Percentiles rank a stretch among this genome's conserved stretches.
These are phyloP conservation scores for Shiraia sp. DNA, from an alignment of 2,329 filamentous ascomycete species.

Conservation along the genomic window DNA sequence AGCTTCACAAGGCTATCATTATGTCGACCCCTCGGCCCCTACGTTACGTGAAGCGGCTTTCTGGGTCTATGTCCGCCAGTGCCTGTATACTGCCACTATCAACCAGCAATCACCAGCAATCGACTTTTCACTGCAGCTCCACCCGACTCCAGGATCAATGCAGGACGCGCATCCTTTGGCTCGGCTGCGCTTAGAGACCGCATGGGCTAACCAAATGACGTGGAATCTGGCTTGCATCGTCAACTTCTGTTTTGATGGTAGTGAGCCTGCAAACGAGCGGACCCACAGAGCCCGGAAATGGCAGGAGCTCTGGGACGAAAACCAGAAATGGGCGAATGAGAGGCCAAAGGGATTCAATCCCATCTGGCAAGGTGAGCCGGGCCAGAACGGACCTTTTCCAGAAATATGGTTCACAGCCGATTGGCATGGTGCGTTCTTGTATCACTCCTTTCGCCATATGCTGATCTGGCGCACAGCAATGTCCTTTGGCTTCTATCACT, in stretches of 20 bases:
- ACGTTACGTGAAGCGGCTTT: slow-evolving; percentile 39
- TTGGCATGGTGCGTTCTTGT: slow-evolving; percentile 30
- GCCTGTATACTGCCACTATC: slow-evolving; percentile 37
- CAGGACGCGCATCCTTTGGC: slow-evolving; percentile 29
- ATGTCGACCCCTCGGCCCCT: slow-evolving; percentile 37
- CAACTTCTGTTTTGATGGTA: slow-evolving; percentile 36
- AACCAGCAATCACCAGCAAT: slow-evolving; percentile 37
- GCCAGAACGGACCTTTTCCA: slow-evolving; percentile 21
- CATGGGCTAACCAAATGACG: slow-evolving; percentile 40
- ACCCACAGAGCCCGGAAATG: slow-evolving; percentile 16
- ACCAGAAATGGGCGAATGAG: slow-evolving; percentile 28
- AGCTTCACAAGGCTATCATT: slow-evolving; percentile 30
- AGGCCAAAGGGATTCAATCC: slow-evolving; percentile 33
- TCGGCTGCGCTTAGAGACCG: slow-evolving; percentile 32
- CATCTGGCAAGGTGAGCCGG: slow-evolving; percentile 27
- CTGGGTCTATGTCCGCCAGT: slow-evolving; percentile 41
- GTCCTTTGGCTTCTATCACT: slow-evolving; percentile 33
- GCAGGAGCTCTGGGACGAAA: slow-evolving; percentile 26
- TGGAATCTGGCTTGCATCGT: slow-evolving; percentile 35
- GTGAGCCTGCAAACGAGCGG: slow-evolving; percentile 14
- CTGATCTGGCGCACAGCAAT: slow-evolving; percentile 17
- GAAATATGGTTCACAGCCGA: slow-evolving; percentile 35
- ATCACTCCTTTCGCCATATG: too few relatives aligned
- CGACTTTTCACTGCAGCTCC: slow-evolving; percentile 31
- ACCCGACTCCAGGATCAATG: slow-evolving; percentile 26